Percentiles rank a stretch among this genome's conserved stretches.
Conservation (phyloP, 805 yeast genomes). For the Nakazawaea ishiwadae region DNA sequence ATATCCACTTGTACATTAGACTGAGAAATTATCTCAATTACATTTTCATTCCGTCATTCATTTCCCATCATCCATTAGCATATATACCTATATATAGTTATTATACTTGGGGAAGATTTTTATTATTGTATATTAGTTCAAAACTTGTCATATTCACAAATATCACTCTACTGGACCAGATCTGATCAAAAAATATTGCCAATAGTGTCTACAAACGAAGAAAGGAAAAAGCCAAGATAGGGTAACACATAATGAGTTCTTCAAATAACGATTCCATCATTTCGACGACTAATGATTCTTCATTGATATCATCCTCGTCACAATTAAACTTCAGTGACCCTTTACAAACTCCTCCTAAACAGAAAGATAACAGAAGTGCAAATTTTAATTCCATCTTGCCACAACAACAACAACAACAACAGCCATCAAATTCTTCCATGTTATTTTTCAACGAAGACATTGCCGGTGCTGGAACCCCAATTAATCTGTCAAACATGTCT, state of each 20-base stretch:
- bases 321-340: conserved; percentile 8
- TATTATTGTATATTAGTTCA: neutral
- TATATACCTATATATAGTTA: neutral
- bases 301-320: conserved; percentile 1
- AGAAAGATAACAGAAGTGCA: neutral
- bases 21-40: too few species aligned
- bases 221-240: neutral
- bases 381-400: neutral
- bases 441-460: conserved; percentile 4
- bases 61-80: too few species aligned
- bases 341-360: conserved; percentile 10
- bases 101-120: too few species aligned
- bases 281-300: conserved; percentile 7
- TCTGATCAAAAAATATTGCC: too few species aligned
- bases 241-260: conserved; percentile 9
- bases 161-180: too few species aligned
- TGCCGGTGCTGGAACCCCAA: conserved; percentile 6
- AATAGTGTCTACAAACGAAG: neutral
- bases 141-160: too few species aligned
- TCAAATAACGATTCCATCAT: conserved; percentile 10
- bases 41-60: too few species aligned
- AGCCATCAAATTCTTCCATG: neutral
- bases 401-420: conserved; percentile 1
- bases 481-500: neutral
- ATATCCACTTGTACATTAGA: too few species aligned